A percentile compares a stretch with the other conserved stretches of the same genome.
These are phyloP conservation scores for Cladophialophora psammophila DNA, from an alignment of 2,329 filamentous ascomycete species.

Conservation along the genomic window DNA sequence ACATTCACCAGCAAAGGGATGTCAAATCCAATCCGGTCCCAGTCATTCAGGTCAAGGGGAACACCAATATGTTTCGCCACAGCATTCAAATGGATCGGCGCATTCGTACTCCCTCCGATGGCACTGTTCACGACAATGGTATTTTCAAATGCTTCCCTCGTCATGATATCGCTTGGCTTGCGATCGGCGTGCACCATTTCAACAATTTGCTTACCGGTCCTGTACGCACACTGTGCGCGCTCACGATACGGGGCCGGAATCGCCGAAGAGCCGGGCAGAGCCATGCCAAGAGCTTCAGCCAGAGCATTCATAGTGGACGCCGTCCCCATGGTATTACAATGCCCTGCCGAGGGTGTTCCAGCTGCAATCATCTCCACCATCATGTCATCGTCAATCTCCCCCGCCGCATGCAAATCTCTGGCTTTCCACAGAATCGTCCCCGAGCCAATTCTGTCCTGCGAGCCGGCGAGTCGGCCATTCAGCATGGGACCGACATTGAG, in stretches of 20 bases:
- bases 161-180: conserved; percentile 64
- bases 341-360: conserved; percentile 57
- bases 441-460: conserved; percentile 52
- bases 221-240: conserved; percentile 57
- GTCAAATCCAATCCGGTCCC: conserved; percentile 59
- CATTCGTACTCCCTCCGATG: conserved; percentile 65
- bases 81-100: conserved; percentile 63
- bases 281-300: conserved; percentile 62
- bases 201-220: conserved; percentile 59
- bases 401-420: conserved; percentile 57
- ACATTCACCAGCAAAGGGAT: conserved; percentile 63
- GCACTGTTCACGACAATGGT: conserved; percentile 63
- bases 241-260: conserved; percentile 62
- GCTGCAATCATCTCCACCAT: conserved; percentile 56
- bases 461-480: conserved; percentile 54
- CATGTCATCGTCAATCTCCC: conserved; percentile 54
- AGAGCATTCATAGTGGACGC: conserved; percentile 63
- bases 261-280: conserved; percentile 59
- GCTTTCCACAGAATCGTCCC: conserved; percentile 60
- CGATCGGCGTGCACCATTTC: conserved; percentile 59
- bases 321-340: conserved; percentile 64
- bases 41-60: conserved; percentile 60
- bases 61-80: conserved; percentile 64
- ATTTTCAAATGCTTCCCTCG: conserved; percentile 63
- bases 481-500: conserved; percentile 63